A percentile compares a stretch with the other conserved stretches of the same genome.
phyloP scores from a whole-genome alignment of 78 protist species.

The Chrysochromulina parva region DNA sequence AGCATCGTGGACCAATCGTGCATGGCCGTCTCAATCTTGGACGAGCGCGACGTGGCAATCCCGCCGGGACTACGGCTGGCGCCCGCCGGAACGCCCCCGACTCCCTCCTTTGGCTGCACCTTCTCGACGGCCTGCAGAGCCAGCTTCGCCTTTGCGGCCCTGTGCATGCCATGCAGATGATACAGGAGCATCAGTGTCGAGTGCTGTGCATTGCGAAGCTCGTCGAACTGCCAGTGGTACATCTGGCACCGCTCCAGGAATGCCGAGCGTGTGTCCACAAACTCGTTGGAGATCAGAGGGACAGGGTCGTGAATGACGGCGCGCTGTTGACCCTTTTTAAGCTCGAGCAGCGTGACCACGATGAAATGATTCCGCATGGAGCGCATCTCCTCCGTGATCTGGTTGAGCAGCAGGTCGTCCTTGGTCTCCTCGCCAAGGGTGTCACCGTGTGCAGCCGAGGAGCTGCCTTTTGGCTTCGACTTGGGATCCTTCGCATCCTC shows the following conservation, averaged over 20 bases:
- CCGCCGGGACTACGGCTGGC: background rate
- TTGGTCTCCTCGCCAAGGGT: background rate
- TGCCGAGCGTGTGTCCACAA: background rate
- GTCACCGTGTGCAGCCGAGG: background rate
- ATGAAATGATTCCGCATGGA: conserved; percentile 32
- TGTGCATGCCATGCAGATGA: conserved; percentile 16
- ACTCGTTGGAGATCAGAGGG: background rate
- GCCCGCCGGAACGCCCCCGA: background rate
- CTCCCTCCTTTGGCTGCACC: no score
- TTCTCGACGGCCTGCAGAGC: background rate
- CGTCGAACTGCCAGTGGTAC: conserved; percentile 36
- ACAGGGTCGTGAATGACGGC: background rate
- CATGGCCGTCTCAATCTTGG: conserved; percentile 17
- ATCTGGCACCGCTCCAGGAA: conserved; percentile 28
- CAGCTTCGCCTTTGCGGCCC: background rate
- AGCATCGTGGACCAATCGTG: conserved; percentile 11
- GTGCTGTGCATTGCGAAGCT: conserved; percentile 13
- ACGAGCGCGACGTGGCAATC: background rate
- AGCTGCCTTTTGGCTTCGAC: background rate
- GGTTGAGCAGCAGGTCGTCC: background rate
- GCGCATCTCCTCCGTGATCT: conserved; percentile 6
- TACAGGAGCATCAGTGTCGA: conserved; percentile 27
- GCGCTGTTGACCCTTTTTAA: background rate
- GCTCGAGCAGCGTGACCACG: conserved; percentile 1
- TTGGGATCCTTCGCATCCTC: background rate